These are phyloP conservation scores for Rhodamnia rubescens DNA, from an alignment of 345 rosid genomes.

Conservation along the genomic window DNA sequence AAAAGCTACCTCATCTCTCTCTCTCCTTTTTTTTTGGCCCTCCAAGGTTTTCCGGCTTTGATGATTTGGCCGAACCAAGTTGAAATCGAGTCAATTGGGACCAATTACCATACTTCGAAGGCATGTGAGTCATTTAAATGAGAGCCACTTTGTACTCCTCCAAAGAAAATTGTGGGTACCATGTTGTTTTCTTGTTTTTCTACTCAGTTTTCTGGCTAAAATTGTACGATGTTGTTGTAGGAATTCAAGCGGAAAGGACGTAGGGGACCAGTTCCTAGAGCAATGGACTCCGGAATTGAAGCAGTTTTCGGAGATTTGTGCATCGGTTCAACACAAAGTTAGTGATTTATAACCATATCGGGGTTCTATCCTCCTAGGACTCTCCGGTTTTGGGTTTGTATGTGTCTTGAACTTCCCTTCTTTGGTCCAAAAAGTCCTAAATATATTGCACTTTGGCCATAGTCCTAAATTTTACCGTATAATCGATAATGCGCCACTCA, in stretches of 20 bases:
- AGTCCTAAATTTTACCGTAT: too few relatives aligned
- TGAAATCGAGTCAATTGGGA: neutral
- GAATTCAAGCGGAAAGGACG: neutral
- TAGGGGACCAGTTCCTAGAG: neutral
- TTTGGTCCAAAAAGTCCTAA: too few relatives aligned
- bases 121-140: neutral
- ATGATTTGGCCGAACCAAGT: neutral
- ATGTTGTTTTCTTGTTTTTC: neutral
- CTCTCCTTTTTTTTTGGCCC: neutral
- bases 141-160: neutral
- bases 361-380: neutral
- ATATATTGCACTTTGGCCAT: too few relatives aligned
- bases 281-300: neutral
- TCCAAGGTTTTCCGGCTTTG: neutral
- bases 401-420: neutral
- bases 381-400: neutral
- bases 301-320: neutral
- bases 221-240: neutral
- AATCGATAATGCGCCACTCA: neutral
- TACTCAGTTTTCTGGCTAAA: neutral
- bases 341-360: neutral
- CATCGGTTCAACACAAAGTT: neutral
- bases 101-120: neutral
- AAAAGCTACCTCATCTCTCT: neutral
- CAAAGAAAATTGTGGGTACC: neutral